These are phyloP conservation scores for Lasiosphaeria hispida DNA, from an alignment of 495 filamentous ascomycete genomes.

Conservation along the genomic window DNA sequence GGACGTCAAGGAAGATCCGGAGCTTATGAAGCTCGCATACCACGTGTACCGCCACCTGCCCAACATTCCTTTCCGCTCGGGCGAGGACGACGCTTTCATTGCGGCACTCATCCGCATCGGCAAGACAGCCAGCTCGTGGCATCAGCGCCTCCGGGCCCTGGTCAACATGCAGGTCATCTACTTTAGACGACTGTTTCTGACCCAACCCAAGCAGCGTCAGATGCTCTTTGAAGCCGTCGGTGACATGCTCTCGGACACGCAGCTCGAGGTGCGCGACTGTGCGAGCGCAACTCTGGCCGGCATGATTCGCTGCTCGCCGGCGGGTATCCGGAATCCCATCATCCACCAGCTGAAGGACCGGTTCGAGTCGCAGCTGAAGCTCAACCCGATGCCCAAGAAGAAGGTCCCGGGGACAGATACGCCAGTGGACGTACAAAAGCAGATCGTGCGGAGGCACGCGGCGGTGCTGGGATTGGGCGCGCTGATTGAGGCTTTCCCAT, in stretches of 20 bases:
- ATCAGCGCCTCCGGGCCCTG: constrained; percentile 91
- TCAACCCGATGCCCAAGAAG: constrained; percentile 85
- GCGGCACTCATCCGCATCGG: constrained; percentile 85
- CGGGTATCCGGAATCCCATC: constrained; percentile 69
- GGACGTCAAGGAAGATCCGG: constrained; percentile 98
- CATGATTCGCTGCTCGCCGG: constrained; percentile 98
- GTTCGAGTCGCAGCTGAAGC: constrained; percentile 71
- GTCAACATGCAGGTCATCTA: constrained; percentile 99
- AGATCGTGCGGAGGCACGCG: constrained; percentile 80
- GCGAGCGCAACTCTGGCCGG: constrained; percentile 88
- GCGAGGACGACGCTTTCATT: constrained; percentile 82
- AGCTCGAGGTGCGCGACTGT: constrained; percentile 92
- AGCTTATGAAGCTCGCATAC: constrained; percentile 91
- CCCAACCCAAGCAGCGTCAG: constrained; percentile 70
- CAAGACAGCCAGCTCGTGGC: constrained; percentile 84
- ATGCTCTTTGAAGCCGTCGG: constrained; percentile 85
- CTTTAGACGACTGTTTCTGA: constrained; percentile 95
- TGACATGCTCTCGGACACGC: constrained; percentile 86
- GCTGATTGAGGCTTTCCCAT: constrained; percentile 94
- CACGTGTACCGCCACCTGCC: constrained; percentile 96
- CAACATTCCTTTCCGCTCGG: constrained; percentile 88
- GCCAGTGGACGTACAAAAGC: constrained; percentile 71
- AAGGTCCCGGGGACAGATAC: constrained; percentile 66
- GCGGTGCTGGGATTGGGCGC: constrained; percentile 91
- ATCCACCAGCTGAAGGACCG: constrained; percentile 70